Base-by-base conservation (phyloP, 768 basidiomycete genomes). In the Agaricus blazei region DNA sequence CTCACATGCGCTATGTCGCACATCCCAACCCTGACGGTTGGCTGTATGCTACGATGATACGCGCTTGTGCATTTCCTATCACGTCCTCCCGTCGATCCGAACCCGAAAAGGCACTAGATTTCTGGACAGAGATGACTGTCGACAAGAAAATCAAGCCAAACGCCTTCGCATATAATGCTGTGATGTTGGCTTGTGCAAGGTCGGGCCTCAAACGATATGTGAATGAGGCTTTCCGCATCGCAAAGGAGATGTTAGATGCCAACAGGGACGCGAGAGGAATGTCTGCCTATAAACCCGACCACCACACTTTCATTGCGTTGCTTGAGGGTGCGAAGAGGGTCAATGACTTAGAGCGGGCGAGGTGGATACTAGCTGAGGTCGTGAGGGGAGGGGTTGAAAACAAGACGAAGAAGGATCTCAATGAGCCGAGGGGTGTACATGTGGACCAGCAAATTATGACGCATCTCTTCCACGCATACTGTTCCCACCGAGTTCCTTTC, bases 1-100 rank as follows among this genome's bases (percentile, higher is more conserved):
- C 89, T 2, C 96, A 99, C 68, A 95, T 97, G 90, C 90, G 96
- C 45, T 94, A 97, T 58, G 90, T 91, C 12, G 92, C 96, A 1
- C 93, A 98, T 66, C 85, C 93, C 0, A 72, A 73, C 3, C 94
- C 95, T 0, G 84, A 88, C 59, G 75, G 75, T 12, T 68, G 76
- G 24, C 74, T 95, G 6, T 98, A 93, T 70, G 80, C 84, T 0
- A 66, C 81, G 36, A 97, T 99, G 93, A 93, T 99, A 61, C 79
- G 80, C 4, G 88, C 92, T 0, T 98, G 95, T 59, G 87, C 87
- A 0, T 75, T 77, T 4, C 73, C 79, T 3, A 63, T 75, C 1
- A 72, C 73, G 24, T 62, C 67, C 1, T 68, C 78, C 11, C 71
- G 72, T 37, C 62, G 70, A n/a, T 83, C 88, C 1, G 88, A 95